Base-by-base conservation (phyloP, 2,329 filamentous ascomycete species). In the Dendryphion nanum region DNA sequence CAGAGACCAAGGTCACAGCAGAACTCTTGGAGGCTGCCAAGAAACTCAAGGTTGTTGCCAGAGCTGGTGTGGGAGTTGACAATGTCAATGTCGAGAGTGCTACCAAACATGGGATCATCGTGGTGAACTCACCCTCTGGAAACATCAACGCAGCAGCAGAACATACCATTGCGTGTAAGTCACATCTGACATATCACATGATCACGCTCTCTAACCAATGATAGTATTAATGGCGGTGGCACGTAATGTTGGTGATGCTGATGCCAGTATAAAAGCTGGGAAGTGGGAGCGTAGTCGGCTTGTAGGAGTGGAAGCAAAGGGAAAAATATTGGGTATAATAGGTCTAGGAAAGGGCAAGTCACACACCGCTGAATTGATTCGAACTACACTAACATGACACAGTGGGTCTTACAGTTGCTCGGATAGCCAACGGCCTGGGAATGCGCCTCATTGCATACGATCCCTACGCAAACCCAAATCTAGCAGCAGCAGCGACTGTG, bases 81-180 rank as follows among this genome's bases (percentile, higher is more conserved):
- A 90, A 91, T 67, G 86, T 93, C 33, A 75, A 91, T 57, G 82
- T 91, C 0, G 72, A 79, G 21, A 78, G 81, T 6, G 86, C 86
- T 3, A 91, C 86, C 0, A 73, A 77, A 26, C 73, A 81, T 37
- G 87, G 87, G 15, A 82, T 91, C 42, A 82, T 90, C 35, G 86
- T 93, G 2, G 82, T 91, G 38, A 93, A 91, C 63, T 85, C 80
- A 18, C 86, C 87, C 0, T 78, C 79, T 14, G 87, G 87, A 2
- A 93, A 93, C 58, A 89, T 90, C 50, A 79, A 85, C 40, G 86
- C 87, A 0, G 87, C 86, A 0, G 86, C 86, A 0, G 86, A 89
- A 58, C 86, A 89, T 54, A 89, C 86, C 0, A 77, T 90, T 37
- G 82, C 67, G 10, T 44, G 67, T 69, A 32, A 38, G 71, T 57